A percentile compares a stretch with the other conserved stretches of the same genome.
Evolutionary conservation across 192 early-diverging fungal species (phyloP).

Genomic region (Backusella australiensis): DNA sequence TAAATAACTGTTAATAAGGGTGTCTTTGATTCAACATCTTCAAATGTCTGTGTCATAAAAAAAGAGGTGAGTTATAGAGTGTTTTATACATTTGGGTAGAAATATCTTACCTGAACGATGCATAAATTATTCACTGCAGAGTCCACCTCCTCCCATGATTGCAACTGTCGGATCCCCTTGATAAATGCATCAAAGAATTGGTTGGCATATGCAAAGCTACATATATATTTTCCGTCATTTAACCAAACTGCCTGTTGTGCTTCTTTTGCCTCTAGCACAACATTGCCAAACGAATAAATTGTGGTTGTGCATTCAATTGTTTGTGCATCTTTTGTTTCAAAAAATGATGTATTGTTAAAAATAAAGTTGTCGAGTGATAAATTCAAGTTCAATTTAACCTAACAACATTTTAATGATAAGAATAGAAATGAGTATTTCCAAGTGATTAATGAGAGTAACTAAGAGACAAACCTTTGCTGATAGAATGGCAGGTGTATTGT

Average conservation of each 20-base stretch:
- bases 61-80: not conserved
- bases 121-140: slow-evolving; percentile 47
- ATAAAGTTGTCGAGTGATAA: slow-evolving; percentile 35
- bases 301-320: slow-evolving; percentile 43
- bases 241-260: slow-evolving; percentile 41
- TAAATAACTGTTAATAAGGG: slow-evolving; percentile 45
- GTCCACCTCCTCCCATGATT: slow-evolving; percentile 45
- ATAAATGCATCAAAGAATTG: slow-evolving; percentile 56
- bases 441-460: not conserved
- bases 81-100: too few species aligned
- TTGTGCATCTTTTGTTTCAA: slow-evolving; percentile 38
- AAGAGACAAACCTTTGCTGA: slow-evolving; percentile 28
- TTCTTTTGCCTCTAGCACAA: slow-evolving; percentile 44
- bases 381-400: slow-evolving; percentile 44
- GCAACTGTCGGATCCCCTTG: slow-evolving; percentile 40
- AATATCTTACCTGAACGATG: slow-evolving; percentile 40
- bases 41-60: slow-evolving; percentile 27
- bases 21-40: slow-evolving; percentile 25
- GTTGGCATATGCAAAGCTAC: slow-evolving; percentile 50
- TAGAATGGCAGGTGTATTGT: slow-evolving; percentile 17
- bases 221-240: slow-evolving; percentile 36
- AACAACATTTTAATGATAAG: not conserved
- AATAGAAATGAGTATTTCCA: not conserved
- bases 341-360: slow-evolving; percentile 46
- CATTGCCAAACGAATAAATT: slow-evolving; percentile 50